A percentile compares a stretch with the other conserved stretches of the same genome.
Evolutionary conservation across 2,329 filamentous ascomycete species (phyloP).

Genomic region (Aspergillus uvarum): DNA sequence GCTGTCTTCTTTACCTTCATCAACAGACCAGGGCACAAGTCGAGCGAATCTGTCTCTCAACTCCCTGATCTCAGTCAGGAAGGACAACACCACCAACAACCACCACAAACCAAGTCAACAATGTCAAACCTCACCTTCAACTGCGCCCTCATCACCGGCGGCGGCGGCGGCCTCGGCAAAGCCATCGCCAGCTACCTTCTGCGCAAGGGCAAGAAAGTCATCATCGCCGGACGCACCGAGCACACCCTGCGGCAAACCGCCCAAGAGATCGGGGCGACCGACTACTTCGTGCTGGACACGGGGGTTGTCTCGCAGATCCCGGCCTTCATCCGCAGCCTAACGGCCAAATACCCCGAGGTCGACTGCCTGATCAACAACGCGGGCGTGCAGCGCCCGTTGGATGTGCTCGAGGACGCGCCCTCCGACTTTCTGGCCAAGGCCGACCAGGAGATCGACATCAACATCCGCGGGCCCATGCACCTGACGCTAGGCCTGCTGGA

Average conservation of each 20-base stretch:
- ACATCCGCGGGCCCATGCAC: constrained; percentile 60
- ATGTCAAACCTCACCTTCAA: constrained; percentile 47
- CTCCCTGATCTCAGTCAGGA: too few relatives aligned
- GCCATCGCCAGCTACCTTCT: constrained; percentile 25
- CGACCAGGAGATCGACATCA: constrained; percentile 59
- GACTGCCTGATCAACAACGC: constrained; percentile 63
- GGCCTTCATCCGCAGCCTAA: constrained; percentile 48
- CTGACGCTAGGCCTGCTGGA: constrained; percentile 50
- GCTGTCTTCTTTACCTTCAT: too few relatives aligned
- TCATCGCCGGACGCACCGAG: constrained; percentile 45
- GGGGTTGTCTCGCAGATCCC: constrained; percentile 44
- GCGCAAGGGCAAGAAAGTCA: constrained; percentile 25
- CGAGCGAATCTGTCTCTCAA: too few relatives aligned
- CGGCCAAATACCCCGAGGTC: constrained; percentile 52
- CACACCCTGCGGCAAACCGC: constrained; percentile 50
- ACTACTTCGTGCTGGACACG: constrained; percentile 56
- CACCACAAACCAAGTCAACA: too few relatives aligned
- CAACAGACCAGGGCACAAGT: too few relatives aligned
- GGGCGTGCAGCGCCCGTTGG: constrained; percentile 56
- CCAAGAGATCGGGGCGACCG: constrained; percentile 46
- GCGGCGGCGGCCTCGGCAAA: constrained; percentile 28
- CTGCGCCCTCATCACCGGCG: constrained; percentile 37
- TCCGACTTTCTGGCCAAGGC: constrained; percentile 47
- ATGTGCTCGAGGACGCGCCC: constrained; percentile 39
- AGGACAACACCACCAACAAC: too few relatives aligned